Evolutionary conservation across 2,329 filamentous ascomycete genomes (phyloP).

Genomic region (Xylariaceae sp.): DNA sequence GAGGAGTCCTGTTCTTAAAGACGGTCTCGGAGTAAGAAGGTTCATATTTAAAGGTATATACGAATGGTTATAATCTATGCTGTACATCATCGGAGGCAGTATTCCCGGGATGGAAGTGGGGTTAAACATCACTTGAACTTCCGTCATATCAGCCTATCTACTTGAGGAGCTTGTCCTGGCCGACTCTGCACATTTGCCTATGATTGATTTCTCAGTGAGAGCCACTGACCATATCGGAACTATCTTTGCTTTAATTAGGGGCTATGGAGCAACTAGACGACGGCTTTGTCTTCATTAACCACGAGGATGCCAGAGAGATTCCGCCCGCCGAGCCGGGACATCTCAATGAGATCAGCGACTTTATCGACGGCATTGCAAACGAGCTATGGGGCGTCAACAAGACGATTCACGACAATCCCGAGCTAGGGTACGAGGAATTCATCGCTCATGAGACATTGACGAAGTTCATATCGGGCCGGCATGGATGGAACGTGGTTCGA

Average conservation of each 20-base stretch:
- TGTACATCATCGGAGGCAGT: neutral
- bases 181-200: neutral
- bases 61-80: too few relatives aligned
- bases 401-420: constrained; percentile 59
- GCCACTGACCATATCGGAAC: neutral
- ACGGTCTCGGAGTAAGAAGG: too few relatives aligned
- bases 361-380: constrained; percentile 47
- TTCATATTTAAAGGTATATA: too few relatives aligned
- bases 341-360: constrained; percentile 47
- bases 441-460: constrained; percentile 59
- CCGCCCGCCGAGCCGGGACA: constrained; percentile 31
- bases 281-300: constrained; percentile 39
- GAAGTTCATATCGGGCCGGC: constrained; percentile 50
- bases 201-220: neutral
- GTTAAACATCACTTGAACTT: constrained; percentile 8
- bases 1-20: too few relatives aligned
- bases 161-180: neutral
- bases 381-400: constrained; percentile 54
- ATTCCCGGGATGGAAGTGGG: constrained; percentile 12
- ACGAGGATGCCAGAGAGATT: constrained; percentile 31
- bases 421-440: constrained; percentile 55
- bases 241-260: neutral
- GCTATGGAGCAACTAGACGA: constrained; percentile 36
- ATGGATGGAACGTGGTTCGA: constrained; percentile 57
- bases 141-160: neutral